These are phyloP conservation scores for Obba rivulosa DNA, from an alignment of 768 basidiomycete genomes.

Conservation along the genomic window DNA sequence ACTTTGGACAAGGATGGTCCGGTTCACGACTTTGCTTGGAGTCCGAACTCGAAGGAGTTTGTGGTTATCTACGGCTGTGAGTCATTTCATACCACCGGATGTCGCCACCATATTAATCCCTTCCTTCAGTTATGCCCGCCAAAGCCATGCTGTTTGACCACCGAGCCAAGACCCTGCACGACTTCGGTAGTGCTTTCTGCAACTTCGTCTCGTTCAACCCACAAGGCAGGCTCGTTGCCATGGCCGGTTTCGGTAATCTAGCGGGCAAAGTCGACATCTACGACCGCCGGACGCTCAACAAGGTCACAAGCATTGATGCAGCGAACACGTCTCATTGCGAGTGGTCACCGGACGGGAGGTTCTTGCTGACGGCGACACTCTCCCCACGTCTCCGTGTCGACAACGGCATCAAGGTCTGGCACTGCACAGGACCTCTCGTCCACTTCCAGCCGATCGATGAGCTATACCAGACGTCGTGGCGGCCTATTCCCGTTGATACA, in stretches of 20 bases:
- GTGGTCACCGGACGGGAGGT: conserved; percentile 93
- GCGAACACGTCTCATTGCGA: conserved; percentile 93
- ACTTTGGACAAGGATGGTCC: conserved; percentile 92
- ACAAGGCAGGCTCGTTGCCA: conserved; percentile 79
- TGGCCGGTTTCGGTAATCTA: conserved; percentile 96
- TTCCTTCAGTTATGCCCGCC: conserved; percentile 80
- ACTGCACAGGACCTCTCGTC: conserved; percentile 82
- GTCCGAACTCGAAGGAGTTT: conserved; percentile 95
- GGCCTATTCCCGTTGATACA: conserved; percentile 63
- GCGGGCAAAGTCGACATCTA: conserved; percentile 91
- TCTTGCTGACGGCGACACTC: conserved; percentile 91
- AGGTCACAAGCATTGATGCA: conserved; percentile 76
- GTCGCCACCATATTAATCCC: conserved; percentile 1
- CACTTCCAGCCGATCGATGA: conserved; percentile 83
- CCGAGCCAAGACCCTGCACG: conserved; percentile 80
- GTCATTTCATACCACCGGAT: conserved; percentile 26
- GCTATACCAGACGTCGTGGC: conserved; percentile 85
- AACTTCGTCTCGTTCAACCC: conserved; percentile 96
- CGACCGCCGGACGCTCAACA: conserved; percentile 81
- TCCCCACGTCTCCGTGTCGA: conserved; percentile 94
- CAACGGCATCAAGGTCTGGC: conserved; percentile 96
- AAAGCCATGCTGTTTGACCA: conserved; percentile 90
- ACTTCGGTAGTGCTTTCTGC: conserved; percentile 84
- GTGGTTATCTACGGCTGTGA: conserved; percentile 93
- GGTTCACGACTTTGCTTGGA: conserved; percentile 96